phyloP scores from a whole-genome alignment of 2,329 filamentous ascomycete genomes.

The Scolecobasidium constrictum region DNA sequence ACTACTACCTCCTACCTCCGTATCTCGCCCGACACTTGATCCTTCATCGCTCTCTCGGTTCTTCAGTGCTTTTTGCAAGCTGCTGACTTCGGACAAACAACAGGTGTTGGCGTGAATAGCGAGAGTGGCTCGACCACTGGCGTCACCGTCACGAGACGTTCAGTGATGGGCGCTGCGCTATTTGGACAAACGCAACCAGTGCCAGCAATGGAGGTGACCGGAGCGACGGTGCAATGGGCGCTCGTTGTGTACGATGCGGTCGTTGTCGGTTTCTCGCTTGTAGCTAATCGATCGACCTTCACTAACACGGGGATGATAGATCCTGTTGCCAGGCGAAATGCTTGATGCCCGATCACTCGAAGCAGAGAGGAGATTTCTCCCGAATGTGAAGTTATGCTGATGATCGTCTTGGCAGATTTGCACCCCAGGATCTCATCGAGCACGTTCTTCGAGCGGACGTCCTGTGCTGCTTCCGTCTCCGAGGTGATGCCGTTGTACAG shows the following conservation, averaged over 20 bases:
- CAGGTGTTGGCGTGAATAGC: background rate
- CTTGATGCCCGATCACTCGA: slow-evolving; percentile 46
- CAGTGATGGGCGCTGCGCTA: slow-evolving; percentile 1
- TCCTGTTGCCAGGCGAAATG: slow-evolving; percentile 52
- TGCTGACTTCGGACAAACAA: too few species aligned
- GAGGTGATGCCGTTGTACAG: slow-evolving; percentile 39
- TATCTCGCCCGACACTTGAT: too few species aligned
- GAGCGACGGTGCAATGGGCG: slow-evolving; percentile 1
- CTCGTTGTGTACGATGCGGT: background rate
- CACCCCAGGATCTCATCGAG: slow-evolving; percentile 42
- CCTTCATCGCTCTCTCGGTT: too few species aligned
- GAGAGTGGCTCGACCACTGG: background rate
- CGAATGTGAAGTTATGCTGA: slow-evolving; percentile 48
- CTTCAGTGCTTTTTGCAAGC: too few species aligned
- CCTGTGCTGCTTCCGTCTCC: slow-evolving; percentile 41
- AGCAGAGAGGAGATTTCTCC: slow-evolving; percentile 46
- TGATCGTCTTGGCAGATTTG: slow-evolving; percentile 30
- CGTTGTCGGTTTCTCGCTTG: slow-evolving; percentile 11
- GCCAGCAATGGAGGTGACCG: background rate
- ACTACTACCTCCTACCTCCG: too few species aligned
- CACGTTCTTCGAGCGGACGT: slow-evolving; percentile 32
- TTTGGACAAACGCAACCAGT: background rate
- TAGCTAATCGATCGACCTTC: slow-evolving; percentile 37
- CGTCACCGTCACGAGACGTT: background rate
- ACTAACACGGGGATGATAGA: slow-evolving; percentile 58